These are phyloP conservation scores for Populus hybrid DNA, from an alignment of 441 rosid species.

Conservation along the genomic window DNA sequence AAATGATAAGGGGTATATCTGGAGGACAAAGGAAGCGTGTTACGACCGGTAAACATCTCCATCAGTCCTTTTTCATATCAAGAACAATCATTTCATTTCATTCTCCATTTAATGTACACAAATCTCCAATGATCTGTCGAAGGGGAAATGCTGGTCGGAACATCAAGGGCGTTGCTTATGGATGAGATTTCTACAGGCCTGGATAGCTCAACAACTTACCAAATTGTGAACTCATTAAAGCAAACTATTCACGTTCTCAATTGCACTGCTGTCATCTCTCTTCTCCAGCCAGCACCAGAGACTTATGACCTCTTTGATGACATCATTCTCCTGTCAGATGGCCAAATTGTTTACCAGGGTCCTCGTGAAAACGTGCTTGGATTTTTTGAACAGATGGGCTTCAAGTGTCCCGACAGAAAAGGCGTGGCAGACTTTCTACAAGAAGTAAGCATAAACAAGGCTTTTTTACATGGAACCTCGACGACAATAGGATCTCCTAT, in stretches of 20 bases:
- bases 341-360: slow-evolving; percentile 77
- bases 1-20: slow-evolving; percentile 86
- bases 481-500: not conserved
- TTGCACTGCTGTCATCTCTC: slow-evolving; percentile 75
- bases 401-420: slow-evolving; percentile 79
- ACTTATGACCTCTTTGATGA: slow-evolving; percentile 83
- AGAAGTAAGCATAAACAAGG: not conserved
- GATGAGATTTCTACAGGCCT: slow-evolving; percentile 88
- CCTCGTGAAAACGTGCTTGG: slow-evolving; percentile 64
- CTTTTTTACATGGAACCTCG: too few relatives aligned
- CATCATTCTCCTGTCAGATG: slow-evolving; percentile 69
- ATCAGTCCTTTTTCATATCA: not conserved
- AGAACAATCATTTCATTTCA: not conserved
- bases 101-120: not conserved
- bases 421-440: slow-evolving; percentile 65
- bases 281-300: slow-evolving; percentile 93
- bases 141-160: slow-evolving; percentile 95
- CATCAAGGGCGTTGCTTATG: slow-evolving; percentile 65
- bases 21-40: slow-evolving; percentile 92
- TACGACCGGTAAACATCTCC: slow-evolving; percentile 56
- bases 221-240: slow-evolving; percentile 64
- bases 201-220: slow-evolving; percentile 75
- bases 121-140: not conserved
- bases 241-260: slow-evolving; percentile 58
- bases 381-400: slow-evolving; percentile 68